Conservation (phyloP, 805 yeast species). For the Kodamaea laetipori region DNA sequence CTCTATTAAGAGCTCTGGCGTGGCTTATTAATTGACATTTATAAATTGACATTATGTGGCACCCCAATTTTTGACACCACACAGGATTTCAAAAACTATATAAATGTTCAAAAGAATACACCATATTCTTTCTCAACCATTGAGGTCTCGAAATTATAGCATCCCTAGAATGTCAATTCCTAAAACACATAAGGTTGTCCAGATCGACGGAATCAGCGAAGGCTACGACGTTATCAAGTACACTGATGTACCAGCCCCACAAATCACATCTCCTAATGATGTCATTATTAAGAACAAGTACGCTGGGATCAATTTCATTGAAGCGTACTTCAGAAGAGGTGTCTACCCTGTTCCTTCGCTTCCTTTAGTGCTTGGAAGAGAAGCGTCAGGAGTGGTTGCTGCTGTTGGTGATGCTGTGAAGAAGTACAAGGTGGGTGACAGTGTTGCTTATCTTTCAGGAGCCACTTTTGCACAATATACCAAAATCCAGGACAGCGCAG, state of each 20-base stretch:
- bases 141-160: no score
- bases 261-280: conserved; percentile 50
- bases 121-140: neutral
- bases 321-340: conserved; percentile 80
- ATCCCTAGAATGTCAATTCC: conserved; percentile 41
- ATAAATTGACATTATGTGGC: no score
- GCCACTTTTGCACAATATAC: conserved; percentile 75
- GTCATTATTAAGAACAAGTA: conserved; percentile 71
- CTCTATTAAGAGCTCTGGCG: no score
- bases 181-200: conserved; percentile 54
- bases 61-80: no score
- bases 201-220: conserved; percentile 57
- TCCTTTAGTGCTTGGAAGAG: conserved; percentile 74
- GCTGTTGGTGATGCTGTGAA: conserved; percentile 62
- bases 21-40: no score
- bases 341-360: conserved; percentile 55
- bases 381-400: conserved; percentile 70
- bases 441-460: conserved; percentile 56
- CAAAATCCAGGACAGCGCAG: conserved; percentile 40
- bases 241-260: conserved; percentile 62
- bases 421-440: conserved; percentile 65
- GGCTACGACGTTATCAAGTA: conserved; percentile 59
- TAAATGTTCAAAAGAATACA: no score
- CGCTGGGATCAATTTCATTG: conserved; percentile 83
- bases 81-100: no score